Base-by-base conservation (phyloP, 176 grass and related monocot genomes). In the Saccharum spontaneum region DNA sequence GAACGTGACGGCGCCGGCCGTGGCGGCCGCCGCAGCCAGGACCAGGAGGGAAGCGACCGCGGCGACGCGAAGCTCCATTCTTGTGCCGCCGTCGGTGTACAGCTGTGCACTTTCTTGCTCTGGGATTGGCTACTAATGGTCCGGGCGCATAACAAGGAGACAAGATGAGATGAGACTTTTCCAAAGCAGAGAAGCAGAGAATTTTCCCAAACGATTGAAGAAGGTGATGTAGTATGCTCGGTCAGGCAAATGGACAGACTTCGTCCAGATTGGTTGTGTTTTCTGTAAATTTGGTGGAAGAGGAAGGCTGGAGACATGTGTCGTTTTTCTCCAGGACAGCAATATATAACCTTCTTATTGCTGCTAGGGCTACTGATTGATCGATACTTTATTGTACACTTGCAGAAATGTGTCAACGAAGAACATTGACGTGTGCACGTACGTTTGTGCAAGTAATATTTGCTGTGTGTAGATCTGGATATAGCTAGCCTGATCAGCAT, bases 1-100 rank as follows among this genome's bases (percentile, higher is more conserved):
- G 68, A 79, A 95, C 30, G 83, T 75, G 48, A 93, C 84, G 54
- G 86, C 90, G 46, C 48, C 67, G 46, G 83, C 86, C 9, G 60
- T 40, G 23, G 60, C 4, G 11, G 68, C 14, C 6, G 72, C 31
- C 2, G 79, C 30, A 8, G 34, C 17, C 40, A 60, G 22, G 30
- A 64, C 76, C 23, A 69, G 10, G 10, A 70, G 55, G 24, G 78
- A 17, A 10, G 41, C 85, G 43, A 54, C 31, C 24, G 5, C 7
- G 4, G 22, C 11, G n/a, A 46, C 30, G 22, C 36, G 55, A 61
- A 23, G 79, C 63, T 54, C 28, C 38, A 16, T 69, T n/a, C 11
- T 4, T 8, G 23, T 33, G 31, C 31, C n/a, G n/a, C n/a, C n/a
- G n/a, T n/a, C 31, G 31, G 31, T 33, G 2, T 33, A 33, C 31